Base-by-base conservation (phyloP, 305 asterid genomes). In the Fraxinus floribunda region DNA sequence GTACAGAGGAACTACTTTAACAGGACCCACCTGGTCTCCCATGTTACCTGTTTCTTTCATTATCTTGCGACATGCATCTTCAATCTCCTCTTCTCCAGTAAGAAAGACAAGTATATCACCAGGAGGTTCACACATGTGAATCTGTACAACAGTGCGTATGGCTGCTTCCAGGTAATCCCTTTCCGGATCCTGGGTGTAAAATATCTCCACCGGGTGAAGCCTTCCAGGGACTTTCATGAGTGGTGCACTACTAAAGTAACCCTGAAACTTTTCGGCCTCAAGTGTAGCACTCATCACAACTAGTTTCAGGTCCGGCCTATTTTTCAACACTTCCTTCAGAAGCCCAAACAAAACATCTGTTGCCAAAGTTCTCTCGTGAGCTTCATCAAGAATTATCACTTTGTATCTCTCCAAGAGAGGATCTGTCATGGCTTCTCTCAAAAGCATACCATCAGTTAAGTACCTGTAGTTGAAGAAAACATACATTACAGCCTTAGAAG, bases 241-340 rank as follows among this genome's bases (percentile, higher is more conserved):
- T 4, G 99, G 98, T 38, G 97, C 98, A 85, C 93, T 91, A 85
- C 35, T 68, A 74, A 97, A 97, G 89, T 93, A 94, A 41, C 97
- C 91, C 78, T 92, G 98, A 84, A 97, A 97, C 90, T 97, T 95
- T 78, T 97, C 99, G 7, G 98, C 98, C 90, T 97, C 98, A 0
- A 94, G 98, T 2, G 99, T 97, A 79, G 98, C 99, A 93, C 99
- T 97, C 99, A 97, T 97, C 46, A 97, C 98, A 10, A 97, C 98
- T 70, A 94, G 82, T 84, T 97, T 97, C 77, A 95, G 83, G 85
- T 95, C 98, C 8, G 97, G 91, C 83, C 98, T 88, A 75, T 92
- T 95, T 84, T 85, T 94, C 86, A 97, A 84, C 26, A 95, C 99
- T 87, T 95, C 98, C 88, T 94, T 97, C 35, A 97, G 89, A 85